Conservation (phyloP, 306 rosid species). For the Cucurbita argyrosperma region DNA sequence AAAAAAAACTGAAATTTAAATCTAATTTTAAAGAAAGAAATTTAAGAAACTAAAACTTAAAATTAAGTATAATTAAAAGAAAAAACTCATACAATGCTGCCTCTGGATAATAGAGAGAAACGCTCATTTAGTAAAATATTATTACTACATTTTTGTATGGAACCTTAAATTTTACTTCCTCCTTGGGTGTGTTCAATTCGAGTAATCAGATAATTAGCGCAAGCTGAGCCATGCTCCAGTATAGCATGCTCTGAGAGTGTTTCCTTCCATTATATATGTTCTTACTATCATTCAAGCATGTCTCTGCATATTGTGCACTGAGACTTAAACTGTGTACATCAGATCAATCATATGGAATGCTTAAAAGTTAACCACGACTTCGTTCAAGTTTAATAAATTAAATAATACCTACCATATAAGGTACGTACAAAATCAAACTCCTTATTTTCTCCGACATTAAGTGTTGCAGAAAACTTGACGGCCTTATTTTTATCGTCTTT, state of each 20-base stretch:
- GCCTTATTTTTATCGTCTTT: constrained; percentile 12
- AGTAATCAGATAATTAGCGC: not conserved
- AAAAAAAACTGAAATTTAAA: not conserved
- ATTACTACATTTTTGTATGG: not conserved
- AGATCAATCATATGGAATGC: not conserved
- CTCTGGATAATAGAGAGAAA: not conserved
- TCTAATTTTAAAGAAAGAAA: not conserved
- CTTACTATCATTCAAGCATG: not conserved
- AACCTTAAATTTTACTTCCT: not conserved
- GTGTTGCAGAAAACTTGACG: constrained; percentile 14
- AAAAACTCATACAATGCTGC: not conserved
- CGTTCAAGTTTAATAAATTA: not conserved
- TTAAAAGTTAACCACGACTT: not conserved
- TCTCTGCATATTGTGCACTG: not conserved
- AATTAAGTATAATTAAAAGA: not conserved
- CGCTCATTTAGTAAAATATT: not conserved
- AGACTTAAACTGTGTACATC: not conserved
- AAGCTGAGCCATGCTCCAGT: not conserved
- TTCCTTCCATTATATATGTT: not conserved
- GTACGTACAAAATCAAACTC: constrained; percentile 17
- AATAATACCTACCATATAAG: constrained; percentile 11
- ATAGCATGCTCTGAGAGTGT: not conserved
- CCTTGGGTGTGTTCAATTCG: not conserved
- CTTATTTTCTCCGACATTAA: constrained; percentile 21
- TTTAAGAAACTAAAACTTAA: not conserved